Conservation (phyloP, 2,329 filamentous ascomycete species). For the Lasiodiplodia sp. region DNA sequence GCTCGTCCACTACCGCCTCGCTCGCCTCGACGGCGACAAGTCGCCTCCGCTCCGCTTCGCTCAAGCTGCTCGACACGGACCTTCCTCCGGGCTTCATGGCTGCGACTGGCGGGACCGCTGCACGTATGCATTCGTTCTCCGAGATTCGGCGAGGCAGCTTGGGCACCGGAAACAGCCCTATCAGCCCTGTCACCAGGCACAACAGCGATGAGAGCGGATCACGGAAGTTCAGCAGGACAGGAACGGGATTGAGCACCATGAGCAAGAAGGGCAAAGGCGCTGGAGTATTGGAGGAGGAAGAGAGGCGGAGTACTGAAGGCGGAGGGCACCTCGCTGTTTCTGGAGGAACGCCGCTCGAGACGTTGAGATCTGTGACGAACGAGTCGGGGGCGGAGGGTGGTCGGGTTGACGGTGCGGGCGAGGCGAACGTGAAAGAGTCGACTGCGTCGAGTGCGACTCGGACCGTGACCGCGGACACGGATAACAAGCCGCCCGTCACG, state of each 20-base stretch:
- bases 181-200: conserved; percentile 34
- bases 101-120: conserved; percentile 50
- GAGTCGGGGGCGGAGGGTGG: conserved; percentile 33
- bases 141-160: conserved; percentile 52
- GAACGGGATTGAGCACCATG: conserved; percentile 5
- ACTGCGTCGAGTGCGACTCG: conserved; percentile 2
- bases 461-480: conserved; percentile 29
- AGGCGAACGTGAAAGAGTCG: conserved; percentile 1
- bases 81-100: conserved; percentile 53
- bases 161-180: conserved; percentile 35
- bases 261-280: not conserved
- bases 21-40: conserved; percentile 36
- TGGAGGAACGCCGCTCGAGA: conserved; percentile 34
- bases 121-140: conserved; percentile 51
- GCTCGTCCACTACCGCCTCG: conserved; percentile 40
- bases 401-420: conserved; percentile 22
- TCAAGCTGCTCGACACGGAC: conserved; percentile 48
- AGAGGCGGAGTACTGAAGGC: conserved; percentile 32
- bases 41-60: conserved; percentile 45
- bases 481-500: conserved; percentile 9
- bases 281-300: conserved; percentile 28
- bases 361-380: conserved; percentile 43
- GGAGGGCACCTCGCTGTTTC: conserved; percentile 16
- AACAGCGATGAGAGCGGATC: conserved; percentile 36
- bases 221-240: conserved; percentile 29